Evolutionary conservation across 768 basidiomycete genomes (phyloP).

Genomic region (Pholiota microspora): DNA sequence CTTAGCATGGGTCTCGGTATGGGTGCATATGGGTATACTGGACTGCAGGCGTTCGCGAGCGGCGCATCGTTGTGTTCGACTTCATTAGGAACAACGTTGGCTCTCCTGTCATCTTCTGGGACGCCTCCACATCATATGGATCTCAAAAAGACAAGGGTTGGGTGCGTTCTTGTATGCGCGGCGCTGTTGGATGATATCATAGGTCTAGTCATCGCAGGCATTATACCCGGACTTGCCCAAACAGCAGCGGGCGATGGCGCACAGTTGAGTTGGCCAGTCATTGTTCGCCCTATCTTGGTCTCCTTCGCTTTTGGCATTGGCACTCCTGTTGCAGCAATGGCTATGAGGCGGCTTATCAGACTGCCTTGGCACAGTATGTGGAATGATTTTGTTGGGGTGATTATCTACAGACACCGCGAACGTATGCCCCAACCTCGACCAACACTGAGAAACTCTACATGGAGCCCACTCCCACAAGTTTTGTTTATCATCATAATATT

Average conservation of each 20-base stretch:
- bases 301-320: constrained; percentile 48
- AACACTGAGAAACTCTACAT: no score
- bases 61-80: constrained; percentile 64
- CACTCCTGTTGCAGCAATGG: constrained; percentile 30
- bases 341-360: not conserved
- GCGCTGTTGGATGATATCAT: constrained; percentile 67
- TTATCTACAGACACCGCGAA: not conserved
- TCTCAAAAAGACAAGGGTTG: constrained; percentile 47
- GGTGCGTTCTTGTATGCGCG: constrained; percentile 56
- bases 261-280: constrained; percentile 26
- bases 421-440: not conserved
- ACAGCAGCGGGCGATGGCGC: constrained; percentile 10
- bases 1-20: constrained; percentile 50
- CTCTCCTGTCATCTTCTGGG: constrained; percentile 41
- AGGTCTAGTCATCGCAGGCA: constrained; percentile 56
- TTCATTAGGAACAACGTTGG: constrained; percentile 66
- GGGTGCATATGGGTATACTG: constrained; percentile 37
- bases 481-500: constrained; percentile 34
- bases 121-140: constrained; percentile 15
- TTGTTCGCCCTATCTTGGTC: constrained; percentile 55
- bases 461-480: constrained; percentile 17
- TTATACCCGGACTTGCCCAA: constrained; percentile 43
- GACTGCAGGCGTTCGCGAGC: constrained; percentile 53
- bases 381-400: not conserved
- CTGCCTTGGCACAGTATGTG: constrained; percentile 4